These are phyloP conservation scores for Taphrina confusa DNA, from an alignment of 1,139 yeast species.

Conservation along the genomic window DNA sequence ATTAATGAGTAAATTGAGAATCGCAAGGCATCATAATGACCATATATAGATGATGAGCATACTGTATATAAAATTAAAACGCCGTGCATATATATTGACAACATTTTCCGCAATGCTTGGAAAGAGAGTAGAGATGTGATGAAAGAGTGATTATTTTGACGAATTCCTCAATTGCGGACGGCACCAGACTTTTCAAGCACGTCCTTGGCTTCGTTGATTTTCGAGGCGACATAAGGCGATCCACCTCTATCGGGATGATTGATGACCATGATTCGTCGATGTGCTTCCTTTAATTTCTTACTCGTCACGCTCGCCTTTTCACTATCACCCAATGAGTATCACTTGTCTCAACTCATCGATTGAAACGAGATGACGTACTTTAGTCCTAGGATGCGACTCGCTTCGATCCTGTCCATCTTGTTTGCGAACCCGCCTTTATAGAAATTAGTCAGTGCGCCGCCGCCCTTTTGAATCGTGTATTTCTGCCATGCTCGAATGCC, in stretches of 20 bases:
- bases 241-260: constrained; percentile 99
- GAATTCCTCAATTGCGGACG: constrained; percentile 16
- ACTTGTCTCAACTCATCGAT: not conserved
- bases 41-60: too few relatives aligned
- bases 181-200: constrained; percentile 63
- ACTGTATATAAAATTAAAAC: not conserved
- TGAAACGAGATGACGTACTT: constrained; percentile 46
- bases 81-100: constrained; percentile 3
- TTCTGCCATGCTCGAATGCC: constrained; percentile 35
- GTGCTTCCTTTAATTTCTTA: constrained; percentile 83
- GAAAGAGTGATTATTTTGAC: not conserved
- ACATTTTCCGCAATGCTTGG: not conserved
- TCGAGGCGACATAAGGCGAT: constrained; percentile 89
- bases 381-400: constrained; percentile 80
- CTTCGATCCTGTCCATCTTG: constrained; percentile 89
- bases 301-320: constrained; percentile 64
- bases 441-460: constrained; percentile 54
- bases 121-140: not conserved
- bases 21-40: too few relatives aligned
- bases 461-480: constrained; percentile 34
- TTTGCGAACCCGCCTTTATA: constrained; percentile 84
- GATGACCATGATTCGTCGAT: constrained; percentile 86
- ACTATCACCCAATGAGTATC: constrained; percentile 44
- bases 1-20: not conserved
- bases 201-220: constrained; percentile 95